These are phyloP conservation scores for Melocanna baccifera DNA, from an alignment of 176 grass and related monocot species.

Conservation along the genomic window DNA sequence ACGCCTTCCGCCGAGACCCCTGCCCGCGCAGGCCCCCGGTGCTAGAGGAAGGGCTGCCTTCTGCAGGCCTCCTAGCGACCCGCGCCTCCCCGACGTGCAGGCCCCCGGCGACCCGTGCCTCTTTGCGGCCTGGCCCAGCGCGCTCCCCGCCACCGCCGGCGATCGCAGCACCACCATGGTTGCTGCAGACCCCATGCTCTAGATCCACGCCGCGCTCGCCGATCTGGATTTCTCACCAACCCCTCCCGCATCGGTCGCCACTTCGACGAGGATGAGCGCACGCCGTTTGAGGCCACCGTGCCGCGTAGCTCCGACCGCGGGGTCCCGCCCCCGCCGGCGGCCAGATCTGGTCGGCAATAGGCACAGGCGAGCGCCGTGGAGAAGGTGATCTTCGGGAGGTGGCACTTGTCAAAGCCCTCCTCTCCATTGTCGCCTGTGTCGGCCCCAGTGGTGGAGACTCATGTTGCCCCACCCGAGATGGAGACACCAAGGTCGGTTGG, in stretches of 20 bases:
- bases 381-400: constrained; percentile 93
- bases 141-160: too few species aligned
- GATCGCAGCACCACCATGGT: too few species aligned
- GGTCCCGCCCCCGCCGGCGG: background rate
- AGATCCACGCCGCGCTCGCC: too few species aligned
- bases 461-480: constrained; percentile 26
- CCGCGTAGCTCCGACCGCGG: constrained; percentile 28
- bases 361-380: constrained; percentile 92
- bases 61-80: too few species aligned
- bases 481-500: constrained; percentile 57
- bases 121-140: too few species aligned
- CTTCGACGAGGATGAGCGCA: constrained; percentile 99
- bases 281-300: constrained; percentile 64
- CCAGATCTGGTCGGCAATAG: constrained; percentile 77
- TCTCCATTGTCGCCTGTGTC: constrained; percentile 33
- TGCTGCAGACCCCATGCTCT: too few species aligned
- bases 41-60: too few species aligned
- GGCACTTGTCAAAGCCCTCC: constrained; percentile 57
- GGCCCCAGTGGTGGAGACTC: constrained; percentile 33
- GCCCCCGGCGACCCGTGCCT: too few species aligned
- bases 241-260: constrained; percentile 68
- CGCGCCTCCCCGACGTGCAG: too few species aligned
- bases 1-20: too few species aligned
- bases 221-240: constrained; percentile 55
- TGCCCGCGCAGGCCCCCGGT: too few species aligned